Evolutionary conservation across 2,329 filamentous ascomycete genomes (phyloP).

Genomic region (Colletotrichum eleusines): DNA sequence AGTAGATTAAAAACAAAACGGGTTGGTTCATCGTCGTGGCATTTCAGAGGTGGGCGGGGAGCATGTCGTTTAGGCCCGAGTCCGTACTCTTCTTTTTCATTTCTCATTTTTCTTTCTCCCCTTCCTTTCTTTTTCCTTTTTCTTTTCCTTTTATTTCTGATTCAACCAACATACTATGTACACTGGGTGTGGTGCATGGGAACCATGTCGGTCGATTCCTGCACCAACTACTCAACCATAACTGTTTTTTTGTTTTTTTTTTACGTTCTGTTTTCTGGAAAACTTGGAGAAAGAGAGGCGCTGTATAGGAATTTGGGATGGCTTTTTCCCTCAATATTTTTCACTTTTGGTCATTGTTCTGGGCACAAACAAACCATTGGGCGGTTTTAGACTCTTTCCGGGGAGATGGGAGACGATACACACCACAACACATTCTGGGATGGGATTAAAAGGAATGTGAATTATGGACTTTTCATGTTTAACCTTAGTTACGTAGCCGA

Average conservation of each 20-base stretch:
- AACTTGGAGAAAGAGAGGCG: slow-evolving; percentile 36
- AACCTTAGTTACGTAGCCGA: slow-evolving; percentile 24
- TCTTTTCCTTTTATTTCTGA: not conserved
- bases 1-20: slow-evolving; percentile 36
- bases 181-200: slow-evolving; percentile 25
- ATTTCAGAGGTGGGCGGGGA: slow-evolving; percentile 30
- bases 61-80: slow-evolving; percentile 4
- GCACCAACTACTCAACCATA: not conserved
- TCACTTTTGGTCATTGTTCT: not conserved
- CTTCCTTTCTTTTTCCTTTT: too few species aligned
- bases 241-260: slow-evolving; percentile 14
- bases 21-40: slow-evolving; percentile 27
- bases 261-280: slow-evolving; percentile 3
- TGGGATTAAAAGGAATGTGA: slow-evolving; percentile 34
- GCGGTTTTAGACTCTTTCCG: slow-evolving; percentile 34
- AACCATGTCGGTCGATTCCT: slow-evolving; percentile 21
- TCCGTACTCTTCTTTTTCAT: slow-evolving; percentile 1
- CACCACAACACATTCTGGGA: slow-evolving; percentile 35
- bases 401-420: slow-evolving; percentile 26
- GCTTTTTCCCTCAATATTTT: not conserved
- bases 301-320: slow-evolving; percentile 30
- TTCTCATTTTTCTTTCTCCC: not conserved
- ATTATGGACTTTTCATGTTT: slow-evolving; percentile 22
- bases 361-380: slow-evolving; percentile 29
- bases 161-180: slow-evolving; percentile 11